Percentiles rank a stretch among this genome's conserved stretches.
Evolutionary conservation across 1,139 yeast genomes (phyloP).

Genomic region (Meyerozyma smithsonii): DNA sequence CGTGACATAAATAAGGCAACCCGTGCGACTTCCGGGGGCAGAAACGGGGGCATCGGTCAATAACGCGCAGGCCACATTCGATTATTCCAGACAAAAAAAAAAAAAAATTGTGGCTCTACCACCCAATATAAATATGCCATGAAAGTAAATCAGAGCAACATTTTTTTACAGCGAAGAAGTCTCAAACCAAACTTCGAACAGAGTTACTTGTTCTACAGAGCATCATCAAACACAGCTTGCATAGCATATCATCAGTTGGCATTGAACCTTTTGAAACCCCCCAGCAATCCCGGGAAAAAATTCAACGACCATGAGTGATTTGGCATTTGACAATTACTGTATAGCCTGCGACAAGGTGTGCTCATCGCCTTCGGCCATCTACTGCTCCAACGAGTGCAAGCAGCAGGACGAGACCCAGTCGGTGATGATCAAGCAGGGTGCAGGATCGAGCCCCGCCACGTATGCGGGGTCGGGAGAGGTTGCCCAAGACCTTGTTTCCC

Average conservation of each 20-base stretch:
- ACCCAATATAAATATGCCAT: constrained; percentile 10
- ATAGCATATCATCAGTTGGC: background rate
- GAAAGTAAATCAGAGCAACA: constrained; percentile 4
- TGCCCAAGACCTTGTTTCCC: constrained; percentile 23
- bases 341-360: constrained; percentile 8
- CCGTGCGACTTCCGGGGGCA: constrained; percentile 1
- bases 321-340: constrained; percentile 5
- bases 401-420: constrained; percentile 11
- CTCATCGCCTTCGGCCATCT: constrained; percentile 9
- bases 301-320: constrained; percentile 1
- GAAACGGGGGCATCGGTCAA: background rate
- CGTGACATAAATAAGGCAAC: background rate
- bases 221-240: background rate
- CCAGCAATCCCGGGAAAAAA: no score
- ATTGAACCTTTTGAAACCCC: background rate
- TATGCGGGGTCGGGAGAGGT: constrained; percentile 6
- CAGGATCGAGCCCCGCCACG: constrained; percentile 3
- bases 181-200: background rate
- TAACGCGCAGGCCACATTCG: constrained; percentile 1
- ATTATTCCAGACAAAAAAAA: background rate
- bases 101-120: constrained; percentile 2
- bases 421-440: constrained; percentile 7
- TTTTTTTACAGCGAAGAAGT: background rate
- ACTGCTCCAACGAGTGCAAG: constrained; percentile 12
- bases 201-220: background rate